A percentile compares a stretch with the other conserved stretches of the same genome.
These are phyloP conservation scores for Anisogramma anomala DNA, from an alignment of 2,329 filamentous ascomycete species.

Conservation along the genomic window DNA sequence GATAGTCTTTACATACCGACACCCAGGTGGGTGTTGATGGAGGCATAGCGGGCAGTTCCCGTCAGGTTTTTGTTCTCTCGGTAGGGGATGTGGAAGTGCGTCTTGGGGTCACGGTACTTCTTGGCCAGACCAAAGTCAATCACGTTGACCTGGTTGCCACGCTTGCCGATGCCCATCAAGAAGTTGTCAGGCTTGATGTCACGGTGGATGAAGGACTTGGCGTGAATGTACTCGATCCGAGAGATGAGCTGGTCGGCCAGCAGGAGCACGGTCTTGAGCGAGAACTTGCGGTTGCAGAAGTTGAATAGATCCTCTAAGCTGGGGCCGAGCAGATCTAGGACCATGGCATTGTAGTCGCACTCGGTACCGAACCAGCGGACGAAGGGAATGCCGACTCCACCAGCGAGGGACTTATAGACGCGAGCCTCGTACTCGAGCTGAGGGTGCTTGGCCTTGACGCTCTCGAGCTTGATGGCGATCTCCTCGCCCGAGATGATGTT, in stretches of 20 bases:
- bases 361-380: slow-evolving; percentile 99
- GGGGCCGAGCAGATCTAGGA: slow-evolving; percentile 89
- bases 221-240: slow-evolving; percentile 98
- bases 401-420: slow-evolving; percentile 81
- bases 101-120: slow-evolving; percentile 99
- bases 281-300: slow-evolving; percentile 99
- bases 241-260: slow-evolving; percentile 97
- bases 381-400: slow-evolving; percentile 95
- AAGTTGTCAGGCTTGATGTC: slow-evolving; percentile 99
- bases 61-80: slow-evolving; percentile 99
- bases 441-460: slow-evolving; percentile 98
- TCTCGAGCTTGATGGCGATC: slow-evolving; percentile 99
- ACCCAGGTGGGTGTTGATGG: slow-evolving; percentile 96
- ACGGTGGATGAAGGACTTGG: slow-evolving; percentile 98
- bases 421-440: slow-evolving; percentile 98
- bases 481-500: slow-evolving; percentile 99
- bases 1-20: slow-evolving; percentile 51
- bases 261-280: slow-evolving; percentile 91
- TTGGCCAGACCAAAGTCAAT: slow-evolving; percentile 98
- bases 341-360: slow-evolving; percentile 99
- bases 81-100: slow-evolving; percentile 98
- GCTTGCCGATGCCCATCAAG: slow-evolving; percentile 97
- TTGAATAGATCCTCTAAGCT: slow-evolving; percentile 98
- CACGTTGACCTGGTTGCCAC: slow-evolving; percentile 97
- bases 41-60: slow-evolving; percentile 94